These are phyloP conservation scores for Nicotiana benthamiana DNA, from an alignment of 257 asterid species.

Conservation along the genomic window DNA sequence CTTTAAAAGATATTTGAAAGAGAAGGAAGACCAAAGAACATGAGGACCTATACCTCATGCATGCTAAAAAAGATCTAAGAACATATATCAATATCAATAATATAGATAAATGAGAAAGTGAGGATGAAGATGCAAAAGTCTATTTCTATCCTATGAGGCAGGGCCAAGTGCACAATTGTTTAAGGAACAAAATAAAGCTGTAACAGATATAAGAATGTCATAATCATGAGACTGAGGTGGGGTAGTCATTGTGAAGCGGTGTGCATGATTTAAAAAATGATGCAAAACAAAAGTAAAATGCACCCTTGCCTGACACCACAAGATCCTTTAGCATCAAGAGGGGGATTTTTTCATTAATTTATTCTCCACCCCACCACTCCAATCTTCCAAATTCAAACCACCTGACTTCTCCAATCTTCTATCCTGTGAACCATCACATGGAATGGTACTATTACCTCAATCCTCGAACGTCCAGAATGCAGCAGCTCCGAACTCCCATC, in stretches of 20 bases:
- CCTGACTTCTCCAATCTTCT: too few species aligned
- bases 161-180: neutral
- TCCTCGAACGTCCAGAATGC: neutral
- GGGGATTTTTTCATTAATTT: neutral
- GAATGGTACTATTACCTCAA: too few species aligned
- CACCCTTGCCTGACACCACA: neutral
- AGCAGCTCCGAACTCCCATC: neutral
- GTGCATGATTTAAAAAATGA: neutral
- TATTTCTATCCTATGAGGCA: neutral
- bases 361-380: too few species aligned
- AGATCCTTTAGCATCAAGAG: neutral
- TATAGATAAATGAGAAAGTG: too few species aligned
- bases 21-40: too few species aligned
- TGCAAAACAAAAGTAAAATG: neutral
- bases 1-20: too few species aligned
- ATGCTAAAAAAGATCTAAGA: too few species aligned
- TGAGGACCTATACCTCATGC: too few species aligned
- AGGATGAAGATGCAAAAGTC: neutral
- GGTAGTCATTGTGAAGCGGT: neutral
- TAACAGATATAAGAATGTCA: neutral
- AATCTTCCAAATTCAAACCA: too few species aligned
- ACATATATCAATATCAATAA: too few species aligned
- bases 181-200: neutral
- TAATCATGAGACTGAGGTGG: neutral
- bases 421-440: too few species aligned